Evolutionary conservation across 257 asterid species (phyloP), one percentile per base, ranked within the genome.

Genomic region (Asclepias syriaca): DNA sequence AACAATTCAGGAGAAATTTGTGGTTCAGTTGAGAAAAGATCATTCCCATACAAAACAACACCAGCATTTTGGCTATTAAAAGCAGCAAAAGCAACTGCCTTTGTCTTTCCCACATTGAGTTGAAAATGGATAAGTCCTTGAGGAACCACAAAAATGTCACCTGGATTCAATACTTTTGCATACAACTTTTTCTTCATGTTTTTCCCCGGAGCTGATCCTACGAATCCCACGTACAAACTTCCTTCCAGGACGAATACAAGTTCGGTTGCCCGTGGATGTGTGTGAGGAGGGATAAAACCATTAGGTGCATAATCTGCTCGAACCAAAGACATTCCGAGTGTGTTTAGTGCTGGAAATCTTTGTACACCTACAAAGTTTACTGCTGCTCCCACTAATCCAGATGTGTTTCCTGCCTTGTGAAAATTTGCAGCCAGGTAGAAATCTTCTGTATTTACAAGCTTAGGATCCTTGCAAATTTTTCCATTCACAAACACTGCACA

Each of bases 281-380:
- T 65, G 55, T 65, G 70, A 24, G 50, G 48, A n/a, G 70, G 55
- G 27, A 65, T 19, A 9, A 65, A 22, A 16, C 70, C 70, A 65
- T 43, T 24, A 39, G 70, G 70, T 1, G 55, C 70, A 12, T 40
- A n/a, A 65, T 65, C 70, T 19, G 55, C 22, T 0, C 70, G 70
- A 65, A 65, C 55, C 3, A 65, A 3, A 5, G 50, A 34, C 24
- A 65, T 21, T 21, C 70, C 70, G 3, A 65, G 70, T 0, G 70
- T 65, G 70, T 65, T 65, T 3, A 65, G 8, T 4, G 54, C 70
- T 0, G 70, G 70, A 21, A 65, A 39, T 8, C 70, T 21, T 3
- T 43, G 21, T 8, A 65, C 55, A 14, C 22, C 70, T 16, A 65
- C 70, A 0, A 8, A 1, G 16, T 65, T 65, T 16, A 43, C 70